Base-by-base conservation (phyloP, 306 rosid genomes). In the Betula pendula region DNA sequence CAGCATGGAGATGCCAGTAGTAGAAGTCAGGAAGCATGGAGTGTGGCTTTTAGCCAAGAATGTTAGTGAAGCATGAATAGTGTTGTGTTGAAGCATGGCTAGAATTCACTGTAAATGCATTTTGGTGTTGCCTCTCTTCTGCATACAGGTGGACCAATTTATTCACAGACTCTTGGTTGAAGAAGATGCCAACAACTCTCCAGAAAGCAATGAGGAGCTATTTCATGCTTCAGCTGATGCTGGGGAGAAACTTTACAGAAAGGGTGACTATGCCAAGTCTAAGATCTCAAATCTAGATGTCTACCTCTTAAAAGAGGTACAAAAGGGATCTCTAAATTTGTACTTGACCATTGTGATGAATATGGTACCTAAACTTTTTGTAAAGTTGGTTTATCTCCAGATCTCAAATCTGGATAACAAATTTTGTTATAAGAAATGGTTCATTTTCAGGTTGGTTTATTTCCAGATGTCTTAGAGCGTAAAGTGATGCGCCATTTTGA, bases 1-100 rank as follows among this genome's bases (percentile, higher is more conserved):
- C 90, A 94, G 98, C 69, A 85, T 92, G 97, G 93, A 92, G 74
- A 88, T 94, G 97, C 98, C 96, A 7, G 96, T 94, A 40, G 95
- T 94, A 75, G 97, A 92, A 85, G 98, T 94, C 66, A 88, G 63
- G 68, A 87, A 88, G 79, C 83, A 92, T 68, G 98, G 98, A 76
- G 97, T 95, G 45, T 92, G 96, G 96, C 96, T 95, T 71, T 84
- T 95, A 79, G 93, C 98, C 51, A 92, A 92, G 87, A 90, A 84
- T 78, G 97, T 95, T 77, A 90, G 95, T 76, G 76, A 33, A 79
- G 60, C 68, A 49, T 73, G 68, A 51, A 79, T 79, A 58, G 38
- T 50, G 24, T 42, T 69, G 73, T 25, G 22, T 51, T 10, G 65
- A 19, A 44, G 15, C 33, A 17, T 79, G 12, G 5, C 35, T 17